phyloP scores from a whole-genome alignment of 495 filamentous ascomycete genomes.

The Penicillium canariense region DNA sequence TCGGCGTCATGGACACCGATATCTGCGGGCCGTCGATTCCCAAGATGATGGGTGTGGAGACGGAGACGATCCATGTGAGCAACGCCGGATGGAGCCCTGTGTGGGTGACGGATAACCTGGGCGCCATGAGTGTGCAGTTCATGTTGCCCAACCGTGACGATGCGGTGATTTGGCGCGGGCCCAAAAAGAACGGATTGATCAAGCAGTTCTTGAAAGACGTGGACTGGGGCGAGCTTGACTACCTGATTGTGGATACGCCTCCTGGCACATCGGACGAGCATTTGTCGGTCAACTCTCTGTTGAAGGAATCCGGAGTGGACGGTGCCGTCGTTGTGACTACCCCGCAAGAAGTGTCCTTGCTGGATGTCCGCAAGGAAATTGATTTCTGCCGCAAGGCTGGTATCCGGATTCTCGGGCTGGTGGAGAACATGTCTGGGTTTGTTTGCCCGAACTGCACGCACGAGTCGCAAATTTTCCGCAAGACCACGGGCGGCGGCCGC shows the following conservation, averaged over 20 bases:
- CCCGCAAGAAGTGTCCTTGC: slow-evolving; percentile 87
- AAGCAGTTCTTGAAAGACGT: slow-evolving; percentile 98
- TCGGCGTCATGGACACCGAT: slow-evolving; percentile 96
- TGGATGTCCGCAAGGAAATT: slow-evolving; percentile 95
- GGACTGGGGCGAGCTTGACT: slow-evolving; percentile 94
- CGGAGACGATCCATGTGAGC: slow-evolving; percentile 86
- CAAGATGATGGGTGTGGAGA: slow-evolving; percentile 96
- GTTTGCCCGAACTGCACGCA: slow-evolving; percentile 87
- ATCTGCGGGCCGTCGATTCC: slow-evolving; percentile 93
- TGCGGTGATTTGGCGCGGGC: slow-evolving; percentile 93
- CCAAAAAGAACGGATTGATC: slow-evolving; percentile 98
- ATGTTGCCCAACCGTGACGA: slow-evolving; percentile 92
- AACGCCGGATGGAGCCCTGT: slow-evolving; percentile 86
- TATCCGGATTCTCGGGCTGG: slow-evolving; percentile 80
- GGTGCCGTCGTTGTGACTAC: slow-evolving; percentile 93
- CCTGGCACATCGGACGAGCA: slow-evolving; percentile 96
- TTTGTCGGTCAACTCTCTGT: slow-evolving; percentile 79
- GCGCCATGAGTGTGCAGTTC: slow-evolving; percentile 95
- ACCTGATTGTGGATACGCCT: slow-evolving; percentile 89
- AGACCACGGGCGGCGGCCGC: slow-evolving; percentile 84
- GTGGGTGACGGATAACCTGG: slow-evolving; percentile 88
- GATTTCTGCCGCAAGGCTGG: slow-evolving; percentile 96
- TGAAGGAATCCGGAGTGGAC: slow-evolving; percentile 87
- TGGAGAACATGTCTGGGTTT: slow-evolving; percentile 98
- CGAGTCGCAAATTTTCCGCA: slow-evolving; percentile 80